A percentile compares a stretch with the other conserved stretches of the same genome.
Evolutionary conservation across 2,329 filamentous ascomycete species (phyloP).

Genomic region (Trichoderma harzianum): DNA sequence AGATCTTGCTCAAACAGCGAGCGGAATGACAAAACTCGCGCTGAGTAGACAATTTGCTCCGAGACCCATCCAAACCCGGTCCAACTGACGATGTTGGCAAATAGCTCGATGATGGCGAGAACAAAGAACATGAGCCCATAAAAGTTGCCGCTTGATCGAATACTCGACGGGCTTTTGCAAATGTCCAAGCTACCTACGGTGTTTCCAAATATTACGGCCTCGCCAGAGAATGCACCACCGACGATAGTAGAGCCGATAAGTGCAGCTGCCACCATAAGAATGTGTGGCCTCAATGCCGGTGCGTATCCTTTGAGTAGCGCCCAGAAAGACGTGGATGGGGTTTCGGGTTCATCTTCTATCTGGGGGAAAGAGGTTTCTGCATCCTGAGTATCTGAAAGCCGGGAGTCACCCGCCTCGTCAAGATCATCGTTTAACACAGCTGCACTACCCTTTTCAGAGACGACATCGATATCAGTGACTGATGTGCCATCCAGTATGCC

Average conservation of each 20-base stretch:
- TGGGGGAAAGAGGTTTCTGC: background rate
- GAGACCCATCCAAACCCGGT: constrained; percentile 42
- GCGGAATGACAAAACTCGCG: constrained; percentile 57
- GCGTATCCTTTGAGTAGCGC: background rate
- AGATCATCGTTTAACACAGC: background rate
- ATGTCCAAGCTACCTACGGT: constrained; percentile 39
- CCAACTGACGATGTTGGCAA: constrained; percentile 52
- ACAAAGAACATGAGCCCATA: constrained; percentile 48
- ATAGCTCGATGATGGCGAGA: constrained; percentile 41
- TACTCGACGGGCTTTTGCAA: constrained; percentile 34
- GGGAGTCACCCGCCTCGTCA: background rate
- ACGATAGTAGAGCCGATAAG: constrained; percentile 43
- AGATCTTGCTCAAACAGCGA: constrained; percentile 60
- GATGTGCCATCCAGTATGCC: background rate
- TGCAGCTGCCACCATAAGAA: constrained; percentile 34
- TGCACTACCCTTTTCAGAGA: background rate
- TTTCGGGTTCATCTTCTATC: background rate
- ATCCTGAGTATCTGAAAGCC: background rate
- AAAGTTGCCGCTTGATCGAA: constrained; percentile 35
- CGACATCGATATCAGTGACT: background rate
- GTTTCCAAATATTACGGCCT: constrained; percentile 45
- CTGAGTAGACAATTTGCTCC: constrained; percentile 57
- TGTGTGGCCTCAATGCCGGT: constrained; percentile 17
- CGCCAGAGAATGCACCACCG: constrained; percentile 46
- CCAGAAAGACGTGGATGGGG: background rate